Evolutionary conservation across 257 asterid species (phyloP).

Genomic region (Parsonsia alboflavescens): DNA sequence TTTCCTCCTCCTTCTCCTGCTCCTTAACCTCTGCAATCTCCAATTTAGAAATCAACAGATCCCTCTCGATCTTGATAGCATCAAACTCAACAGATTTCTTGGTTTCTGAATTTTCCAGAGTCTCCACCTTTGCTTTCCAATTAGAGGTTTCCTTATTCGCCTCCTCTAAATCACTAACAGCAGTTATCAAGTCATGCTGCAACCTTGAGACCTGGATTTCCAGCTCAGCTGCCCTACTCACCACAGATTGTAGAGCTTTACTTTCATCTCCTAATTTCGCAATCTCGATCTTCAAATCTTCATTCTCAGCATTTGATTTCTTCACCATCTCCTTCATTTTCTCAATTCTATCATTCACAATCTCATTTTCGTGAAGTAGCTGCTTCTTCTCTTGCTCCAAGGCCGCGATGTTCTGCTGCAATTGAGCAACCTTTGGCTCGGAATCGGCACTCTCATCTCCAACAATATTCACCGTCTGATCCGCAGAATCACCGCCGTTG

Average conservation of each 20-base stretch:
- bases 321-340: conserved; percentile 38
- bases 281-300: conserved; percentile 27
- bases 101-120: conserved; percentile 30
- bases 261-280: conserved; percentile 36
- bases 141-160: conserved; percentile 30
- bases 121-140: conserved; percentile 41
- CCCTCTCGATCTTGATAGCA: conserved; percentile 48
- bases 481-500: conserved; percentile 45
- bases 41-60: conserved; percentile 36
- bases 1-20: conserved; percentile 35
- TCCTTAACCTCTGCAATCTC: conserved; percentile 26
- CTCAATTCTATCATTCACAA: conserved; percentile 32
- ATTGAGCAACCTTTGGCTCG: conserved; percentile 25
- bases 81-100: conserved; percentile 41
- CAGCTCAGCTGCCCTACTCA: conserved; percentile 56
- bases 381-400: conserved; percentile 48
- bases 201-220: conserved; percentile 55
- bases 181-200: conserved; percentile 53
- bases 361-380: conserved; percentile 37
- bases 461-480: conserved; percentile 38
- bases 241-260: conserved; percentile 38
- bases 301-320: conserved; percentile 31
- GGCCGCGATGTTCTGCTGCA: conserved; percentile 30
- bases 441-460: conserved; percentile 39
- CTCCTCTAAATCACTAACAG: conserved; percentile 47